A percentile compares a stretch with the other conserved stretches of the same genome.
Conservation (phyloP, 2,329 filamentous ascomycete genomes). For the Alternaria conjuncta region DNA sequence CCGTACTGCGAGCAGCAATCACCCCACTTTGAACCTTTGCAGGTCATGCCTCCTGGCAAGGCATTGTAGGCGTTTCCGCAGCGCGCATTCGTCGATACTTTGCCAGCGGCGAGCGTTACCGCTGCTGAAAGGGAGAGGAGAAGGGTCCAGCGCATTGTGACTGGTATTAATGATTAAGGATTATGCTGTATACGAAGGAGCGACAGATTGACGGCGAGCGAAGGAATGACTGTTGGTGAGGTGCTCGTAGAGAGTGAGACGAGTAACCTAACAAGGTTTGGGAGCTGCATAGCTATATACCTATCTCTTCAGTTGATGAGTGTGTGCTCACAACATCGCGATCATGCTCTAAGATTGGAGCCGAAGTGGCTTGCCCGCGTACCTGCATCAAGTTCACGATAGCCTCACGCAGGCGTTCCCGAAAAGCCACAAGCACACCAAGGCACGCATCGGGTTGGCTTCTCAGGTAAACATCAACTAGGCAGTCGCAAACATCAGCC, state of each 20-base stretch:
- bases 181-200: not conserved
- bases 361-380: not conserved
- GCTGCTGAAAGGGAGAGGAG: not conserved
- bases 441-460: not conserved
- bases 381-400: not conserved
- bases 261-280: not conserved
- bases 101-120: not conserved
- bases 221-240: not conserved
- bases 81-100: constrained; percentile 1
- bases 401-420: not conserved
- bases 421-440: not conserved
- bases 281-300: not conserved
- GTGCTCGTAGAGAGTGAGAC: not conserved
- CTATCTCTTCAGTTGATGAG: not conserved
- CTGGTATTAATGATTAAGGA: rapidly evolving
- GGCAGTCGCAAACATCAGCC: not conserved
- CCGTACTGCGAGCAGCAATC: constrained; percentile 4
- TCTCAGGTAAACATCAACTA: not conserved
- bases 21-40: not conserved
- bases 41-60: not conserved
- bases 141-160: not conserved
- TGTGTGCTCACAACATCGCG: not conserved
- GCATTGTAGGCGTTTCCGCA: constrained; percentile 4
- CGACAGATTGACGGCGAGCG: not conserved
- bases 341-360: rapidly evolving